Evolutionary conservation across 768 basidiomycete species (phyloP).

Genomic region (Cubamyces sp.): DNA sequence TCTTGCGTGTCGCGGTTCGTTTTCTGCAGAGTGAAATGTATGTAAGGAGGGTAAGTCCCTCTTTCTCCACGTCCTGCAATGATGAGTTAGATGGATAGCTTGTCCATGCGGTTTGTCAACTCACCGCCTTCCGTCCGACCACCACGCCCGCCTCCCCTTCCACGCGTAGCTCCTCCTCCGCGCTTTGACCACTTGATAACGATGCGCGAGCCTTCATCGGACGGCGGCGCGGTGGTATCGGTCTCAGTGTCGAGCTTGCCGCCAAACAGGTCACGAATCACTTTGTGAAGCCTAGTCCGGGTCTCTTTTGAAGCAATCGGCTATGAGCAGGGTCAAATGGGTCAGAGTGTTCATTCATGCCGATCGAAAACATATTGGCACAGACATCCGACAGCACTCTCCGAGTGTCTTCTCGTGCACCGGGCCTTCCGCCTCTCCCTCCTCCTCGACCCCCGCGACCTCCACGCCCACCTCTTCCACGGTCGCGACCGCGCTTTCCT

Average conservation of each 20-base stretch:
- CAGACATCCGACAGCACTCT: slow-evolving; percentile 83
- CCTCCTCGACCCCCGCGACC: slow-evolving; percentile 47
- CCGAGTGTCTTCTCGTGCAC: slow-evolving; percentile 63
- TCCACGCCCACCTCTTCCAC: slow-evolving; percentile 51
- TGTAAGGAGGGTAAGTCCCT: slow-evolving; percentile 80
- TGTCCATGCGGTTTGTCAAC: not conserved
- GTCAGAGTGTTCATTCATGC: slow-evolving; percentile 2
- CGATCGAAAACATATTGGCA: slow-evolving; percentile 30
- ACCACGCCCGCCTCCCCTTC: slow-evolving; percentile 39
- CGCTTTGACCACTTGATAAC: slow-evolving; percentile 75
- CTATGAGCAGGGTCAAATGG: slow-evolving; percentile 42
- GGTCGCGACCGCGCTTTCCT: slow-evolving; percentile 45
- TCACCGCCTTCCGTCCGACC: slow-evolving; percentile 22
- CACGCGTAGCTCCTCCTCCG: slow-evolving; percentile 53
- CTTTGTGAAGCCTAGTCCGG: slow-evolving; percentile 82
- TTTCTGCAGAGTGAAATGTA: slow-evolving; percentile 96
- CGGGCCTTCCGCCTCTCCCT: slow-evolving; percentile 46
- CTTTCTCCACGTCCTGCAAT: slow-evolving; percentile 49
- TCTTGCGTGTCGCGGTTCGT: slow-evolving; percentile 98
- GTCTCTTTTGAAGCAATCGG: slow-evolving; percentile 81
- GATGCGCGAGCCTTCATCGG: slow-evolving; percentile 76
- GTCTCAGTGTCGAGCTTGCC: slow-evolving; percentile 88
- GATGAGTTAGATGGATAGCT: too few relatives aligned
- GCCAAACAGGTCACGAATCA: slow-evolving; percentile 76
- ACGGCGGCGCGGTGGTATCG: slow-evolving; percentile 50